These are phyloP conservation scores for Colletotrichum chrysophilum DNA, from an alignment of 2,329 filamentous ascomycete genomes.

Conservation along the genomic window DNA sequence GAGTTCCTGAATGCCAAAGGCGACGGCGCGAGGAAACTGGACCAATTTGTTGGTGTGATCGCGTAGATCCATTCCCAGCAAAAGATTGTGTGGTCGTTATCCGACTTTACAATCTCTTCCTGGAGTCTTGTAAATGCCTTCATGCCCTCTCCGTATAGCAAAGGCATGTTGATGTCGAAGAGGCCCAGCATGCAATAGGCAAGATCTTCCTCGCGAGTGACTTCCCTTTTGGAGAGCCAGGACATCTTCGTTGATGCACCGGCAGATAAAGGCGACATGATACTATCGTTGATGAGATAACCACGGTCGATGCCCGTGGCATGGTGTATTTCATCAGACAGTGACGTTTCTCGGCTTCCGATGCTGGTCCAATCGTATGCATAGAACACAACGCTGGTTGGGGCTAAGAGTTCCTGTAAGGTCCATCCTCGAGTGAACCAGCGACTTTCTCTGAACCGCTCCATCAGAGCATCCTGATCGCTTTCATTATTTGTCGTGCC, in stretches of 20 bases:
- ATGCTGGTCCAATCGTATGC: neutral
- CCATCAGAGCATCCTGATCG: neutral
- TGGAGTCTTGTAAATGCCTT: slow-evolving; percentile 26
- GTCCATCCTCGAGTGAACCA: neutral
- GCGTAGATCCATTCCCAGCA: neutral
- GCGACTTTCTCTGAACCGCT: neutral
- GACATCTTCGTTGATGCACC: neutral
- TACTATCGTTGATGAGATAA: neutral
- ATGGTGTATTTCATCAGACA: neutral
- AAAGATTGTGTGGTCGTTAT: neutral
- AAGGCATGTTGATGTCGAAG: slow-evolving; percentile 30
- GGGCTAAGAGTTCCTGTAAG: neutral
- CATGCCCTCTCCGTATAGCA: slow-evolving; percentile 30
- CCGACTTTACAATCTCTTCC: neutral
- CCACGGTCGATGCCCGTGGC: neutral
- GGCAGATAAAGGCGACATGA: neutral
- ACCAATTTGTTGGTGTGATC: rapidly evolving
- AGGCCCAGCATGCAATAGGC: slow-evolving; percentile 32
- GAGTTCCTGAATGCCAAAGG: neutral
- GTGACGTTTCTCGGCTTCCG: neutral
- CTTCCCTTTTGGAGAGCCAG: neutral
- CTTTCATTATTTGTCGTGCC: slow-evolving; percentile 10
- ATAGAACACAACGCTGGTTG: neutral
- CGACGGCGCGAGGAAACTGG: neutral
- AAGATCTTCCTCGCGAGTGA: slow-evolving; percentile 25